Evolutionary conservation across 768 basidiomycete species (phyloP).

Genomic region (Dioszegia aurantiaca): DNA sequence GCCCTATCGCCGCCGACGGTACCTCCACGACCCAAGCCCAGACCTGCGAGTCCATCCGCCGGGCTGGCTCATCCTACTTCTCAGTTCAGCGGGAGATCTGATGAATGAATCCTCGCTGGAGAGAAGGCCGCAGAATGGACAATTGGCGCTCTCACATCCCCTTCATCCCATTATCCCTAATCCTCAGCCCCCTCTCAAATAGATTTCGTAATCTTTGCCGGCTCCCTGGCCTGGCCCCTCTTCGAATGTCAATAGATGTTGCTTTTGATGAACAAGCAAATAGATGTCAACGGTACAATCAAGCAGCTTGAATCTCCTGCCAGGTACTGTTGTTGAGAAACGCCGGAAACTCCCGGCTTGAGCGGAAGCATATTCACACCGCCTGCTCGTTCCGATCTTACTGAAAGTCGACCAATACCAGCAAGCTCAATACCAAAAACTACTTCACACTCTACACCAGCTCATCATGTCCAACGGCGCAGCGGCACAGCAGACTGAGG

Average conservation of each 20-base stretch:
- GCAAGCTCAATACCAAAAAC: background rate
- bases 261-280: no score
- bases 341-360: slow-evolving; percentile 13
- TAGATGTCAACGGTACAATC: background rate
- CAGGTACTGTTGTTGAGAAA: background rate
- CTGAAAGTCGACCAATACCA: slow-evolving; percentile 4
- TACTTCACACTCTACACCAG: slow-evolving; percentile 1
- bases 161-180: no score
- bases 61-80: background rate
- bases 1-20: background rate
- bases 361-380: slow-evolving; percentile 3
- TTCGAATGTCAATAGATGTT: no score
- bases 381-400: background rate
- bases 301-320: no score
- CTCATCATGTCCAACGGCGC: slow-evolving; percentile 3
- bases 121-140: no score
- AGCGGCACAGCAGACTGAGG: slow-evolving; percentile 9
- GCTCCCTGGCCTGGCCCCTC: no score
- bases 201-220: no score
- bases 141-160: no score
- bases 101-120: background rate
- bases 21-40: slow-evolving; percentile 6
- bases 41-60: slow-evolving; percentile 7
- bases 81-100: background rate
- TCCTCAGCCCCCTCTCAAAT: no score